Percentiles rank a stretch among this genome's conserved stretches.
Evolutionary conservation across 2,329 filamentous ascomycete genomes (phyloP).

Genomic region (Phialophora chinensis): DNA sequence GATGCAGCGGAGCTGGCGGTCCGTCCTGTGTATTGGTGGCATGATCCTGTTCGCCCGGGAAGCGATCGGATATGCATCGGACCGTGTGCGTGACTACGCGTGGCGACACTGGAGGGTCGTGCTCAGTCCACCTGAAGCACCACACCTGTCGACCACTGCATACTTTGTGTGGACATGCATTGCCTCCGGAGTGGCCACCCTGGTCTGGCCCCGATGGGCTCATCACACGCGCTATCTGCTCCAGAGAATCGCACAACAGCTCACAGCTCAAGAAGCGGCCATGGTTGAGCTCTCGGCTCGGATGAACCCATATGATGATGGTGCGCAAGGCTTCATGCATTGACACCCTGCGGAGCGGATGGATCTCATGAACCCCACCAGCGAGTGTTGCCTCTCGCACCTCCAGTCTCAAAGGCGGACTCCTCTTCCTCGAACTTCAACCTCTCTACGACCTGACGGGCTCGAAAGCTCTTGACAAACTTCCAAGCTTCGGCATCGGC

Average conservation of each 20-base stretch:
- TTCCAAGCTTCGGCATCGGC: slow-evolving; percentile 69
- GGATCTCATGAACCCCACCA: slow-evolving; percentile 32
- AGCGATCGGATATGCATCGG: not conserved
- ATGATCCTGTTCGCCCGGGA: not conserved
- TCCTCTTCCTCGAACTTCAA: slow-evolving; percentile 67
- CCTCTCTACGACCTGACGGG: slow-evolving; percentile 62
- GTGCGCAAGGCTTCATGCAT: not conserved
- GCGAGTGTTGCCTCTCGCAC: slow-evolving; percentile 28
- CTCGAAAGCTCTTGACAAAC: slow-evolving; percentile 66
- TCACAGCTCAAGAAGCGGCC: not conserved
- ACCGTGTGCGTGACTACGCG: not conserved
- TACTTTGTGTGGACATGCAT: slow-evolving; percentile 3
- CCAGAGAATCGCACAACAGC: not conserved
- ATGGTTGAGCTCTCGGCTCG: not conserved
- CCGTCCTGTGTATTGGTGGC: not conserved
- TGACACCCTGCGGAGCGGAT: not conserved
- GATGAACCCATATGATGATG: not conserved
- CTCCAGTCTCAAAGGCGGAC: slow-evolving; percentile 29
- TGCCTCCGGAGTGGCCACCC: not conserved
- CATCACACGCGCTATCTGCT: not conserved
- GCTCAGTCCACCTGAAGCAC: not conserved
- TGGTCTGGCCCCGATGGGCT: not conserved
- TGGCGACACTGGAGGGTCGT: not conserved
- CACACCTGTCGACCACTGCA: not conserved
- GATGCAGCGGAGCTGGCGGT: too few species aligned